phyloP scores from a whole-genome alignment of 768 basidiomycete genomes.

The Cystofilobasidium capitatum region DNA sequence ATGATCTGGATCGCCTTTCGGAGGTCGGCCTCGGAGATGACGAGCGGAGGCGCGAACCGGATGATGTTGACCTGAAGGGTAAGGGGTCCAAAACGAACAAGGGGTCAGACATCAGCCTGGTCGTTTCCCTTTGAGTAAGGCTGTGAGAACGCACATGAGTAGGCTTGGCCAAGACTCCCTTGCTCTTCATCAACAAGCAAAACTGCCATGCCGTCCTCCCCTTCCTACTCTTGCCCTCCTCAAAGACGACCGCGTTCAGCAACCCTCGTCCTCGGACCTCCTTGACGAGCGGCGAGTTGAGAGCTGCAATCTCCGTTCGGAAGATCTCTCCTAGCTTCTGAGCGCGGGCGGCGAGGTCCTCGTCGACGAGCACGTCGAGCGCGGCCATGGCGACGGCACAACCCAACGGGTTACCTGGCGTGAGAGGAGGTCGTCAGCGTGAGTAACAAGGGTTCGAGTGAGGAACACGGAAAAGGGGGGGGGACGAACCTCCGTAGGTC shows the following conservation, averaged over 20 bases:
- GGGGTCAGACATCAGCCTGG: slow-evolving; percentile 1
- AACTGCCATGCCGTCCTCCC: slow-evolving; percentile 91
- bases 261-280: slow-evolving; percentile 77
- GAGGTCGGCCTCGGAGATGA: slow-evolving; percentile 82
- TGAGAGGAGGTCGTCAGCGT: background rate
- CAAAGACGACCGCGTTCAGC: slow-evolving; percentile 86
- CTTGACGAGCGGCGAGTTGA: slow-evolving; percentile 54
- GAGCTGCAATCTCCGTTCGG: slow-evolving; percentile 52
- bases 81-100: background rate
- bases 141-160: slow-evolving; percentile 65
- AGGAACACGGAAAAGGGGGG: background rate
- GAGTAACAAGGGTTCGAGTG: background rate
- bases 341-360: slow-evolving; percentile 73
- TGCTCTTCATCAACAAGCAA: slow-evolving; percentile 80
- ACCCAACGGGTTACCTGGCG: slow-evolving; percentile 72
- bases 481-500: slow-evolving; percentile 67
- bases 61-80: slow-evolving; percentile 48
- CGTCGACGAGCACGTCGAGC: slow-evolving; percentile 78
- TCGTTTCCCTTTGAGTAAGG: background rate
- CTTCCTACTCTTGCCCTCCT: slow-evolving; percentile 65
- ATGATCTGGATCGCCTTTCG: slow-evolving; percentile 65
- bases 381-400: slow-evolving; percentile 95
- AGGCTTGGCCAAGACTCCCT: slow-evolving; percentile 81
- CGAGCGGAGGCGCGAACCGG: slow-evolving; percentile 89
- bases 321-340: slow-evolving; percentile 68